Conservation (phyloP, 177 flowering plant species). For the Tripterygium wilfordii region DNA sequence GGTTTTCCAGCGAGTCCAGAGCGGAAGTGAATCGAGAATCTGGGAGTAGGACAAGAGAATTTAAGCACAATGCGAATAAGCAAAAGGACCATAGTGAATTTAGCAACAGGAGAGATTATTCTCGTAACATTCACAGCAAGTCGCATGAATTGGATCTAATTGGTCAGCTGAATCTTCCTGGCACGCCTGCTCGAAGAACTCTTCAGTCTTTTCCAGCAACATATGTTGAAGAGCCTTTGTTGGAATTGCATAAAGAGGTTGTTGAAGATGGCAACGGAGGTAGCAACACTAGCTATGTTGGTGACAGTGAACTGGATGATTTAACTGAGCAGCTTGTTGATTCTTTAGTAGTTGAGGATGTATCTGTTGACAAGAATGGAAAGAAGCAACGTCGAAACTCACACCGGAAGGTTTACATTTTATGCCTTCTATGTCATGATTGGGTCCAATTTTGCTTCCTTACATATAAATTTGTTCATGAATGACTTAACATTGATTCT, state of each 20-base stretch:
- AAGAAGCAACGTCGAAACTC: conserved; percentile 19
- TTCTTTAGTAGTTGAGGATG: conserved; percentile 39
- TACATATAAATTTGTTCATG: too few relatives aligned
- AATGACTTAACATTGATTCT: too few relatives aligned
- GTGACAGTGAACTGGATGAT: conserved; percentile 25
- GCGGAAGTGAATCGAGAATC: conserved; percentile 23
- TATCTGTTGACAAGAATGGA: conserved; percentile 25
- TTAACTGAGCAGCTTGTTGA: conserved; percentile 36
- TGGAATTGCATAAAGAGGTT: conserved; percentile 14
- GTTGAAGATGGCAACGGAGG: conserved; percentile 15
- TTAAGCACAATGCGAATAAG: conserved; percentile 20
- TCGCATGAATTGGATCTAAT: conserved; percentile 16
- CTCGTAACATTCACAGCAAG: too few relatives aligned
- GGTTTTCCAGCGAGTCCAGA: conserved; percentile 30
- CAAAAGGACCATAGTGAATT: conserved; percentile 19
- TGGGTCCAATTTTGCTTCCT: too few relatives aligned
- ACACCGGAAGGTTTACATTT: conserved; percentile 55
- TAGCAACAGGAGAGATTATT: conserved; percentile 6
- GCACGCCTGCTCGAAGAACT: conserved; percentile 40
- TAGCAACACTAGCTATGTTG: too few relatives aligned
- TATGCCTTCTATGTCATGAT: background rate
- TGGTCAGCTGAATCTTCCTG: conserved; percentile 59
- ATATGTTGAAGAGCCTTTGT: conserved; percentile 43
- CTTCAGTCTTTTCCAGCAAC: too few relatives aligned
- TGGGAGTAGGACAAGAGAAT: conserved; percentile 11